Evolutionary conservation across 305 asterid genomes (phyloP).

Genomic region (Solanum hybrid): DNA sequence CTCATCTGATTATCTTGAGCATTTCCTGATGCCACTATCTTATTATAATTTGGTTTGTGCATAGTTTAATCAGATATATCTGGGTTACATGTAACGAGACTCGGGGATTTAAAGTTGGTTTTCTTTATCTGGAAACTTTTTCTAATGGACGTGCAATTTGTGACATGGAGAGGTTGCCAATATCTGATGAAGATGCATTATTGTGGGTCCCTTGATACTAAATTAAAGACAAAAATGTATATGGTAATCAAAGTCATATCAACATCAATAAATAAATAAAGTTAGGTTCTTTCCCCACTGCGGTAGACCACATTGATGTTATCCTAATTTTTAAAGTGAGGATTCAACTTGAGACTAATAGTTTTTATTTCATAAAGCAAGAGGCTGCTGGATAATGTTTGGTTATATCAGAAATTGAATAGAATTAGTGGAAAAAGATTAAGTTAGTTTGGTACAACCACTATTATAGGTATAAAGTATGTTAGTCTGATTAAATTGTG

Average conservation of each 20-base stretch:
- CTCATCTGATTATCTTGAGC: conserved; percentile 9
- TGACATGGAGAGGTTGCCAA: conserved; percentile 39
- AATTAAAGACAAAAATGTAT: conserved; percentile 23
- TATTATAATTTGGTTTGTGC: not conserved
- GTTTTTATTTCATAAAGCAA: conserved; percentile 11
- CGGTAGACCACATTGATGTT: conserved; percentile 36
- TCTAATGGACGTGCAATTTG: conserved; percentile 12
- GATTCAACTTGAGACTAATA: conserved; percentile 25
- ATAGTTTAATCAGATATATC: not conserved
- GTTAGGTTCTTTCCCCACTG: conserved; percentile 39
- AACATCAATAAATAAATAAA: conserved; percentile 28
- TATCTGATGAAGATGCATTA: conserved; percentile 24
- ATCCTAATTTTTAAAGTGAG: conserved; percentile 19
- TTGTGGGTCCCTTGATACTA: conserved; percentile 35
- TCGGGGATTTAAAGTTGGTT: conserved; percentile 1
- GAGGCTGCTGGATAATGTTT: conserved; percentile 13
- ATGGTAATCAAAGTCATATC: conserved; percentile 37
- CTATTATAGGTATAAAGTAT: not conserved
- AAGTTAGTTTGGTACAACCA: conserved; percentile 13
- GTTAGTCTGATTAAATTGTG: not conserved
- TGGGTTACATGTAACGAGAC: not conserved
- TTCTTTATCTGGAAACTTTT: conserved; percentile 4
- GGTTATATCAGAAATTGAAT: conserved; percentile 8
- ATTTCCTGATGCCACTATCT: not conserved
- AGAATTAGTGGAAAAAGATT: conserved; percentile 4